phyloP scores from a whole-genome alignment of 345 rosid species.

The Eutrema heterophyllum region DNA sequence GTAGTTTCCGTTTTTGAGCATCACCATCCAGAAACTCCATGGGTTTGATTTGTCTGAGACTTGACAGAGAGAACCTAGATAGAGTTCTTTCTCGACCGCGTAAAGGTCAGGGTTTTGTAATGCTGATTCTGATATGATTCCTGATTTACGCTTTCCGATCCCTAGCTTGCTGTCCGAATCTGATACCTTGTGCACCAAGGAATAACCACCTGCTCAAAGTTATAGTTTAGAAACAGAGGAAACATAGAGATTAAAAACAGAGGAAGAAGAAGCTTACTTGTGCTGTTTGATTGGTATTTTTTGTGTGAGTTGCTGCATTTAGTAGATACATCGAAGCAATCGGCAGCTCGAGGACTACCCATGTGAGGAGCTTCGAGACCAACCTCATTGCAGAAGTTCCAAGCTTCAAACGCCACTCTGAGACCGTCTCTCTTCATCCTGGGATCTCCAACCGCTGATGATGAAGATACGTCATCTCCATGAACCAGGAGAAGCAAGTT shows the following conservation, averaged over 20 bases:
- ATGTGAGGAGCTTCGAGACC: conserved; percentile 63
- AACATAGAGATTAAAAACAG: not conserved
- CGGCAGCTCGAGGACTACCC: conserved; percentile 90
- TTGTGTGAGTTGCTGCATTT: not conserved
- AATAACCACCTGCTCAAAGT: conserved; percentile 37
- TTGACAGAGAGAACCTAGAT: conserved; percentile 62
- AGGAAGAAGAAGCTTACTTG: not conserved
- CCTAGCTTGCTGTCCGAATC: conserved; percentile 63
- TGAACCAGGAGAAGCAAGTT: conserved; percentile 19
- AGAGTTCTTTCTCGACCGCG: conserved; percentile 66
- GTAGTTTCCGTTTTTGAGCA: conserved; percentile 88
- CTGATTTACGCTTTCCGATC: conserved; percentile 37
- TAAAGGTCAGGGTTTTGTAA: conserved; percentile 49
- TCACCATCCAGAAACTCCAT: conserved; percentile 89
- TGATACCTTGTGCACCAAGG: conserved; percentile 56
- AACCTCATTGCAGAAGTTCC: conserved; percentile 93
- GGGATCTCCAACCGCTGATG: conserved; percentile 74
- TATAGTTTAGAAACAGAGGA: not conserved
- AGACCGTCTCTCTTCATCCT: conserved; percentile 76
- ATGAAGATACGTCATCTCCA: not conserved
- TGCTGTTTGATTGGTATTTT: not conserved
- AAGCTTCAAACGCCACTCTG: conserved; percentile 76
- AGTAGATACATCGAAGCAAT: conserved; percentile 62
- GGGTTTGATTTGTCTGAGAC: conserved; percentile 57
- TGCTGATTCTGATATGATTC: conserved; percentile 28